Conservation (phyloP, 1,139 yeast genomes). For the Scheffersomyces titani region DNA sequence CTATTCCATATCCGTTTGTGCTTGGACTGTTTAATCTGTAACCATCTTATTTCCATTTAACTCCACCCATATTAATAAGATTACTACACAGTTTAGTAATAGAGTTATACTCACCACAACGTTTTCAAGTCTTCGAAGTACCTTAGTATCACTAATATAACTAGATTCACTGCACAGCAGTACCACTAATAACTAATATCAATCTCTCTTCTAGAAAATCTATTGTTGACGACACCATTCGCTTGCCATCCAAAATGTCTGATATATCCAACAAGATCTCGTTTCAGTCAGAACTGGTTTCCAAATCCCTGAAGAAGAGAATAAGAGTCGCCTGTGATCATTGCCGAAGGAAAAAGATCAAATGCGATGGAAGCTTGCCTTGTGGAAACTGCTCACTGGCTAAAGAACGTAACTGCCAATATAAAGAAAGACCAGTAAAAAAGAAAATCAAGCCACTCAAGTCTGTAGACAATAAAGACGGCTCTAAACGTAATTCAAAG, state of each 20-base stretch:
- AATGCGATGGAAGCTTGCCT: conserved; percentile 14
- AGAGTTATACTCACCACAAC: neutral
- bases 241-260: neutral
- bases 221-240: no score
- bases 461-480: conserved; percentile 1
- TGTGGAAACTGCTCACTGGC: conserved; percentile 13
- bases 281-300: neutral
- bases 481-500: conserved; percentile 7
- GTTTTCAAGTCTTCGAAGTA: no score
- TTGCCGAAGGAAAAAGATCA: conserved; percentile 15
- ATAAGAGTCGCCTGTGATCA: conserved; percentile 12
- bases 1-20: neutral
- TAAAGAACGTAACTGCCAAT: conserved; percentile 26
- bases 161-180: neutral
- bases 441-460: conserved; percentile 5
- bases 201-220: no score
- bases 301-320: conserved; percentile 2
- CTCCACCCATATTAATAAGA: neutral
- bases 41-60: neutral
- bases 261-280: neutral
- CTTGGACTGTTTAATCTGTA: neutral
- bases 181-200: neutral
- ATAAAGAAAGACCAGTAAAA: conserved; percentile 25
- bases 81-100: neutral
- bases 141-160: neutral